Percentiles rank a stretch among this genome's conserved stretches.
phyloP scores from a whole-genome alignment of 306 rosid genomes.

The Ormosia semicastrata region DNA sequence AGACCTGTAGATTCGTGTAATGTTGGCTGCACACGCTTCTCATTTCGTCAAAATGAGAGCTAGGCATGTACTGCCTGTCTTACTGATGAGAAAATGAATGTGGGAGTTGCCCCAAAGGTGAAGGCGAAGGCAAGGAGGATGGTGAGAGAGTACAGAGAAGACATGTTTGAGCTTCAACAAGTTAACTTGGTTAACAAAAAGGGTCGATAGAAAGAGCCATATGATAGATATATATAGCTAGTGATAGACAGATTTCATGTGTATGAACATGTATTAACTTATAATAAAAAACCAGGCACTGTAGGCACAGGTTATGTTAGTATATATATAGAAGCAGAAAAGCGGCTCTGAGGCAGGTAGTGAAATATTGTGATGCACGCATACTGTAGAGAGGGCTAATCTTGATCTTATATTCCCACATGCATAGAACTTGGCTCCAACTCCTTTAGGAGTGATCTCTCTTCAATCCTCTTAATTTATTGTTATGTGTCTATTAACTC shows the following conservation, averaged over 20 bases:
- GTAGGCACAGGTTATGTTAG: too few species aligned
- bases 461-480: too few species aligned
- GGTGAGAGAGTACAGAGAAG: background rate
- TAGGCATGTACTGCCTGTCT: background rate
- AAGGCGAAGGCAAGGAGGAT: background rate
- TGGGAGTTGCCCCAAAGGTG: background rate
- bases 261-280: background rate
- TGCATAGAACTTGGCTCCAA: too few species aligned
- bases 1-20: background rate
- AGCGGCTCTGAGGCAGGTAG: background rate
- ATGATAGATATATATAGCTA: background rate
- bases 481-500: too few species aligned
- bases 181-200: background rate
- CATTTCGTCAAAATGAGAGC: constrained; percentile 1
- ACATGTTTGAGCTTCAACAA: background rate
- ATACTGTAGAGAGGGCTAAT: constrained; percentile 20
- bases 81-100: background rate
- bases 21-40: background rate
- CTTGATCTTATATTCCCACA: constrained; percentile 49
- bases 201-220: background rate
- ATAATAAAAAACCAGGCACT: too few species aligned
- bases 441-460: too few species aligned
- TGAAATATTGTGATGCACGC: constrained; percentile 29
- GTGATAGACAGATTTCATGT: background rate
- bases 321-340: too few species aligned